A percentile compares a stretch with the other conserved stretches of the same genome.
Evolutionary conservation across 257 asterid genomes (phyloP).

Genomic region (Scutellaria galericulata): DNA sequence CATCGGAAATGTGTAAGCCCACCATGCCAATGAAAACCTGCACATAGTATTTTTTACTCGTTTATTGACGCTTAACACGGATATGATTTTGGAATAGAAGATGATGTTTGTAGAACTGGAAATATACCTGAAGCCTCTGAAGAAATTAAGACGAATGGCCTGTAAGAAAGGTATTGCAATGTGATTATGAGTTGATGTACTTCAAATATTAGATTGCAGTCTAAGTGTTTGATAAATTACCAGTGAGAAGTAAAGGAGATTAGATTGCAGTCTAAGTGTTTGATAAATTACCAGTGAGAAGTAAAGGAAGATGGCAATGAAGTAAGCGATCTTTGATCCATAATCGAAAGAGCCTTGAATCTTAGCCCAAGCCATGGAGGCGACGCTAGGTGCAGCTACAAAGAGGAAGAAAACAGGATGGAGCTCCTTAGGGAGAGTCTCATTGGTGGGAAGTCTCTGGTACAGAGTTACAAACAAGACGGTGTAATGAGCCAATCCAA

Average conservation of each 20-base stretch:
- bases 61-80: no score
- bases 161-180: constrained; percentile 29
- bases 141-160: constrained; percentile 88
- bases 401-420: constrained; percentile 94
- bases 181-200: not conserved
- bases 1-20: constrained; percentile 97
- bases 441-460: constrained; percentile 95
- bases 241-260: not conserved
- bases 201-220: not conserved
- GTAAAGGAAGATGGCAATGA: constrained; percentile 89
- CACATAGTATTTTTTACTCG: not conserved
- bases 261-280: not conserved
- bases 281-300: constrained; percentile 69
- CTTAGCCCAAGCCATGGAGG: constrained; percentile 94
- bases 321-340: constrained; percentile 73
- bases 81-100: no score
- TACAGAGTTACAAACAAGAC: constrained; percentile 88
- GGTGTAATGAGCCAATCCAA: constrained; percentile 86
- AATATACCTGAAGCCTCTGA: constrained; percentile 75
- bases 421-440: constrained; percentile 86
- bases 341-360: constrained; percentile 78
- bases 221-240: not conserved
- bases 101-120: not conserved
- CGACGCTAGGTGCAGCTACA: constrained; percentile 93
- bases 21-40: constrained; percentile 88